Evolutionary conservation across 2,329 filamentous ascomycete species (phyloP).

Genomic region (Hypoxylon sp.): DNA sequence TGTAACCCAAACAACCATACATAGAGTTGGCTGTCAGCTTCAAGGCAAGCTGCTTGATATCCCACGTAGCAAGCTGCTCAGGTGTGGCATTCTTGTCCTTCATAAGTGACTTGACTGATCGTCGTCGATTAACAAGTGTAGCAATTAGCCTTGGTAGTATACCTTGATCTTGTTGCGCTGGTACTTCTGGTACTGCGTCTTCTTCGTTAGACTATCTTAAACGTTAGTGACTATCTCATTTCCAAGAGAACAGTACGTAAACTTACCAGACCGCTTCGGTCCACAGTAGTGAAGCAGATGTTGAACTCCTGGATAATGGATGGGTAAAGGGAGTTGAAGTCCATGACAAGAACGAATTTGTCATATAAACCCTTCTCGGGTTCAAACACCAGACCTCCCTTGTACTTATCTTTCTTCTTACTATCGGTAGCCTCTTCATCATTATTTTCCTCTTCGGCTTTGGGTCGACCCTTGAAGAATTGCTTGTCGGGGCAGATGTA

Average conservation of each 20-base stretch:
- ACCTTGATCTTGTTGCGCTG: constrained; percentile 78
- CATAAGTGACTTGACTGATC: constrained; percentile 96
- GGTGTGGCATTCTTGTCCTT: constrained; percentile 87
- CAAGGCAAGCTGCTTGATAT: constrained; percentile 95
- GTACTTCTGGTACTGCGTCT: constrained; percentile 88
- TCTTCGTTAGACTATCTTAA: constrained; percentile 73
- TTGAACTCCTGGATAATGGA: constrained; percentile 99
- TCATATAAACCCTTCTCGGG: constrained; percentile 97
- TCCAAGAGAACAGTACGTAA: neutral
- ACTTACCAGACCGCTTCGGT: constrained; percentile 75
- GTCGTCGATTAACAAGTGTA: constrained; percentile 86
- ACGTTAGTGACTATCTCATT: constrained; percentile 43
- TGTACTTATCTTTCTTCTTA: constrained; percentile 99
- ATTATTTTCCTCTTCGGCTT: constrained; percentile 73
- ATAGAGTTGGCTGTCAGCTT: constrained; percentile 99
- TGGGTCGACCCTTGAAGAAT: constrained; percentile 77
- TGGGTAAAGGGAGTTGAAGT: constrained; percentile 98
- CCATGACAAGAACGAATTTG: constrained; percentile 98
- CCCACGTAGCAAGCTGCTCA: constrained; percentile 92
- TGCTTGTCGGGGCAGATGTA: constrained; percentile 98
- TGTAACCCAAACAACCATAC: constrained; percentile 98
- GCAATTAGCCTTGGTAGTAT: constrained; percentile 91
- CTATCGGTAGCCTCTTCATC: constrained; percentile 75
- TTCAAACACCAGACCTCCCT: constrained; percentile 97
- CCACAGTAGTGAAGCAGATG: constrained; percentile 98